A percentile compares a stretch with the other conserved stretches of the same genome.
These are phyloP conservation scores for Penicillium tannophilum DNA, from an alignment of 495 filamentous ascomycete species.

Conservation along the genomic window DNA sequence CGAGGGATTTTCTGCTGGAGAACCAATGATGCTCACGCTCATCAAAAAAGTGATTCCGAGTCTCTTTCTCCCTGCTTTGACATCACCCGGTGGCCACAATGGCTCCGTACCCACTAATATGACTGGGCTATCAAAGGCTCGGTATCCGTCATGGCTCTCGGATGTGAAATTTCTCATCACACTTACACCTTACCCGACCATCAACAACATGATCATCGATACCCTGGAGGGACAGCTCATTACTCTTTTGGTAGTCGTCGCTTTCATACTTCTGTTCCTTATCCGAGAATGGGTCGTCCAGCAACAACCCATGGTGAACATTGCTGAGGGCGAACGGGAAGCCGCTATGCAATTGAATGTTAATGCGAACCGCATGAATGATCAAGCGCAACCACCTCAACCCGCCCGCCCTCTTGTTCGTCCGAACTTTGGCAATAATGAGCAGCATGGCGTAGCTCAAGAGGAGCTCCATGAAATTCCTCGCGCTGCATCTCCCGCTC, in stretches of 20 bases:
- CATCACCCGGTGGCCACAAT: constrained; percentile 26
- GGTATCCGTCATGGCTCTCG: constrained; percentile 60
- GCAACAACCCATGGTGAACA: constrained; percentile 79
- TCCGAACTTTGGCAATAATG: constrained; percentile 5
- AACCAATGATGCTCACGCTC: constrained; percentile 52
- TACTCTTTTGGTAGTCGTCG: constrained; percentile 83
- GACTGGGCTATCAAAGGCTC: constrained; percentile 27
- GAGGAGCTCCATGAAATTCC: constrained; percentile 21
- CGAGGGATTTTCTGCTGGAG: constrained; percentile 44
- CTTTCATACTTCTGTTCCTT: constrained; percentile 92
- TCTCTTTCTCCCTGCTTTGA: constrained; percentile 43
- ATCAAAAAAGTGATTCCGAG: constrained; percentile 46
- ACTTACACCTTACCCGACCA: constrained; percentile 67
- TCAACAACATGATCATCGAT: constrained; percentile 82
- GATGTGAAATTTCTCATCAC: constrained; percentile 70
- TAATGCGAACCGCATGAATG: constrained; percentile 37
- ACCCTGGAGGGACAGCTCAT: constrained; percentile 92
- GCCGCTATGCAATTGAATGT: constrained; percentile 44
- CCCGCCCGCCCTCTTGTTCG: constrained; percentile 6
- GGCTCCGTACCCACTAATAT: constrained; percentile 25
- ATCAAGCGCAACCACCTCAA: constrained; percentile 17
- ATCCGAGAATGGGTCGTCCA: constrained; percentile 98
- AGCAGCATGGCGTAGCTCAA: constrained; percentile 16
- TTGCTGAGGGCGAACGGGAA: constrained; percentile 55
- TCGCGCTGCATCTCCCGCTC: constrained; percentile 24